These are phyloP conservation scores for Meripilus lineatus DNA, from an alignment of 1,284 basidiomycete genomes.

Conservation along the genomic window DNA sequence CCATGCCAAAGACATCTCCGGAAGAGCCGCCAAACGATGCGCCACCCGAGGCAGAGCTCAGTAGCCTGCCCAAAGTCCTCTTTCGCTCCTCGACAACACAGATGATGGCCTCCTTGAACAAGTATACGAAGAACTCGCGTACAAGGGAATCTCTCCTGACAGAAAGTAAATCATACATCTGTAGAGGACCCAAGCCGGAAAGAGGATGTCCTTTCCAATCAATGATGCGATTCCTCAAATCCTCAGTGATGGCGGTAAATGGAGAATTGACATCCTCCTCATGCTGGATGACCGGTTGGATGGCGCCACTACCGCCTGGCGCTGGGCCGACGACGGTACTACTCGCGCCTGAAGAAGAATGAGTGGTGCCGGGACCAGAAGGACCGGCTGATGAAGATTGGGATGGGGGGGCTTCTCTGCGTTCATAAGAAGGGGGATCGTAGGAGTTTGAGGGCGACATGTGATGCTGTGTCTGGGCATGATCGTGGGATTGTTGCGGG, in stretches of 20 bases:
- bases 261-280: constrained; percentile 49
- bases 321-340: no score
- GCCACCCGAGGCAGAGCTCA: constrained; percentile 43
- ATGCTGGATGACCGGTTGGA: no score
- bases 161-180: constrained; percentile 87
- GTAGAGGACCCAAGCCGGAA: constrained; percentile 80
- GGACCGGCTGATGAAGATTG: no score
- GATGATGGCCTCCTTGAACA: constrained; percentile 95
- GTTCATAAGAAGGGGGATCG: constrained; percentile 16
- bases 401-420: constrained; percentile 11
- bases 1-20: constrained; percentile 38
- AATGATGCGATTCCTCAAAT: constrained; percentile 81
- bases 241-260: constrained; percentile 79
- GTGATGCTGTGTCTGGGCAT: constrained; percentile 9
- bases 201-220: constrained; percentile 94
- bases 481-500: constrained; percentile 2
- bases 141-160: constrained; percentile 85
- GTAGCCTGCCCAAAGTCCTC: constrained; percentile 66
- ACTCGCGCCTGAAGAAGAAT: no score
- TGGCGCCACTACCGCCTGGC: no score
- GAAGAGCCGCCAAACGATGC: constrained; percentile 35
- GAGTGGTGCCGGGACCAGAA: no score
- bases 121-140: constrained; percentile 90
- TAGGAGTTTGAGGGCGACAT: constrained; percentile 24
- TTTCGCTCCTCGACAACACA: constrained; percentile 95